Conservation (phyloP, 352 stramenopile genomes). For the Pythium rhizo-oryzae region DNA sequence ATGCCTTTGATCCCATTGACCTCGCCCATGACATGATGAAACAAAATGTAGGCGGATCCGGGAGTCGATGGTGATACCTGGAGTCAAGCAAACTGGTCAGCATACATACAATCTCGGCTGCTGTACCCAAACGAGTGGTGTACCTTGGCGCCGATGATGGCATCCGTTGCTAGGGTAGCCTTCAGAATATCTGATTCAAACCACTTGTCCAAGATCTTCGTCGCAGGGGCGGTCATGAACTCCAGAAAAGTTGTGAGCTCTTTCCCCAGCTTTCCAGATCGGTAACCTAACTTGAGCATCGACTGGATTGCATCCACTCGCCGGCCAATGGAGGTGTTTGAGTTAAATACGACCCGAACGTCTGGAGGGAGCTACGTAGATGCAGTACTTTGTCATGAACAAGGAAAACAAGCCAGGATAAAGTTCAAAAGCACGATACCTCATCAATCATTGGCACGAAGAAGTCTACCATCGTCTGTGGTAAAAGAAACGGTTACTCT, state of each 20-base stretch:
- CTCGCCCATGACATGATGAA: conserved; percentile 93
- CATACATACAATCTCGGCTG: no score
- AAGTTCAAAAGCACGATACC: conserved; percentile 26
- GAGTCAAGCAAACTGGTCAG: background rate
- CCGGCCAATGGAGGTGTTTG: conserved; percentile 48
- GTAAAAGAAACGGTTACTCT: background rate
- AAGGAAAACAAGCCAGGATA: no score
- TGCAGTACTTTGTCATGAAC: background rate
- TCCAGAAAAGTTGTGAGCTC: conserved; percentile 85
- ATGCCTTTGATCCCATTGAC: conserved; percentile 86
- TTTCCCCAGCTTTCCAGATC: conserved; percentile 64
- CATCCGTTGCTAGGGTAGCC: conserved; percentile 90
- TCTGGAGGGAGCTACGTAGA: conserved; percentile 59
- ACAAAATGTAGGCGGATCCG: conserved; percentile 90
- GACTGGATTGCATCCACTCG: conserved; percentile 69
- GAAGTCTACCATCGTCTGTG: conserved; percentile 76
- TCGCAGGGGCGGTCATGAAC: conserved; percentile 87
- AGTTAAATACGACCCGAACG: conserved; percentile 68
- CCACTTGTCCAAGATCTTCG: conserved; percentile 90
- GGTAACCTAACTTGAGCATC: conserved; percentile 67
- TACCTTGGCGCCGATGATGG: conserved; percentile 90
- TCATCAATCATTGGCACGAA: conserved; percentile 85
- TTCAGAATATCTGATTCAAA: conserved; percentile 92
- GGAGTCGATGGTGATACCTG: conserved; percentile 81
- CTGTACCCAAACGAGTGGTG: background rate